Conservation (phyloP, 805 yeast species). For the Jamesozyma rosinii region DNA sequence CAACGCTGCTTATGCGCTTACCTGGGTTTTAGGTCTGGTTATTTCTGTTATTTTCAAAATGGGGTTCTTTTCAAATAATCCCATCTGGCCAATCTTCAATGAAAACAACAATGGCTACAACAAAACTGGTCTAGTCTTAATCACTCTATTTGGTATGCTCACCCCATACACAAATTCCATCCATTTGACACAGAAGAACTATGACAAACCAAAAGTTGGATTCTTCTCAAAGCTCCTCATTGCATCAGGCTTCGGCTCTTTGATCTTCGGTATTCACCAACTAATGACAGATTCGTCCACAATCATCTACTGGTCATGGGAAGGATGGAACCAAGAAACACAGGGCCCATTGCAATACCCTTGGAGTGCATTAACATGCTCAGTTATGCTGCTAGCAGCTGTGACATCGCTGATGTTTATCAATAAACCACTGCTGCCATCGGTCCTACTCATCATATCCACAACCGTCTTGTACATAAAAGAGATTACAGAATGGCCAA, state of each 20-base stretch:
- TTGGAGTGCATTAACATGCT: constrained; percentile 54
- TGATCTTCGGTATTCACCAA: constrained; percentile 63
- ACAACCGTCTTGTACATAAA: constrained; percentile 20
- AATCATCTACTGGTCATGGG: constrained; percentile 92
- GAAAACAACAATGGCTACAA: constrained; percentile 80
- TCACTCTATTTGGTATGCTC: constrained; percentile 49
- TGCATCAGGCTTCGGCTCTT: constrained; percentile 66
- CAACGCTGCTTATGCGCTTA: constrained; percentile 14
- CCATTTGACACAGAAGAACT: constrained; percentile 14
- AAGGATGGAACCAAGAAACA: constrained; percentile 79
- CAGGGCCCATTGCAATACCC: constrained; percentile 73
- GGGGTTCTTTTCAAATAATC: constrained; percentile 76
- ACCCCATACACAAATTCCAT: constrained; percentile 38
- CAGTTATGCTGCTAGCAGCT: constrained; percentile 50
- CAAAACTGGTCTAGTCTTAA: constrained; percentile 41
- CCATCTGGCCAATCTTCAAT: constrained; percentile 93
- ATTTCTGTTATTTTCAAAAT: constrained; percentile 67
- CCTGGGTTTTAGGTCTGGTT: constrained; percentile 52
- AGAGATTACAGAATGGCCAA: constrained; percentile 23
- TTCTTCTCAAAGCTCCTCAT: constrained; percentile 14
- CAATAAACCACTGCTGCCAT: constrained; percentile 20
- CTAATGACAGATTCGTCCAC: constrained; percentile 78
- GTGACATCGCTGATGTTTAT: constrained; percentile 21
- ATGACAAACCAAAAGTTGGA: constrained; percentile 7
- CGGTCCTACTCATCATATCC: constrained; percentile 22